A percentile compares a stretch with the other conserved stretches of the same genome.
phyloP scores from a whole-genome alignment of 208 protist species.

The Crithidia fasciculata region DNA sequence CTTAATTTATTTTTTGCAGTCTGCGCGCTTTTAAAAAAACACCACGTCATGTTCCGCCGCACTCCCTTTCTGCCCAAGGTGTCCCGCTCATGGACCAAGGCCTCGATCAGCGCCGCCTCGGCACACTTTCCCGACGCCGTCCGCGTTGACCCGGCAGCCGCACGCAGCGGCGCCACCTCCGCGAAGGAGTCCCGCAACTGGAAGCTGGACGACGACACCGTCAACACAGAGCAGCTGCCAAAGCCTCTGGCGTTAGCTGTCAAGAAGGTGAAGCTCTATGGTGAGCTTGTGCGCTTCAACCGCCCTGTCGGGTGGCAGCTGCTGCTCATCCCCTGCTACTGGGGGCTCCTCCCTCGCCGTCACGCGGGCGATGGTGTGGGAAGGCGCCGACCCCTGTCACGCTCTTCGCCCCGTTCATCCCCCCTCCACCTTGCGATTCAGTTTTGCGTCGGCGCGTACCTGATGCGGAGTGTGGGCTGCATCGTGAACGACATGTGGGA shows the following conservation, averaged over 20 bases:
- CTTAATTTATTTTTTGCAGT: slow-evolving; percentile 7
- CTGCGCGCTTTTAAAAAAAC: too few species aligned
- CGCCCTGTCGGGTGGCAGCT: slow-evolving; percentile 79
- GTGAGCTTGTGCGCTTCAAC: slow-evolving; percentile 65
- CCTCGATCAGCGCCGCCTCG: slow-evolving; percentile 54
- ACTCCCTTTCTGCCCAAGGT: slow-evolving; percentile 60
- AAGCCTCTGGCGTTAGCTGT: slow-evolving; percentile 42
- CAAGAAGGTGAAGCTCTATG: slow-evolving; percentile 53
- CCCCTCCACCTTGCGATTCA: slow-evolving; percentile 68
- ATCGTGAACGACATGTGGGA: slow-evolving; percentile 91
- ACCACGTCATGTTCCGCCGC: slow-evolving; percentile 56
- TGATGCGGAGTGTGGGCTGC: slow-evolving; percentile 84
- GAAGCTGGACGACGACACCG: slow-evolving; percentile 52
- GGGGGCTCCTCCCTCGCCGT: slow-evolving; percentile 82
- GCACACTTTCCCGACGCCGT: slow-evolving; percentile 82
- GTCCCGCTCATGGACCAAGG: slow-evolving; percentile 75
- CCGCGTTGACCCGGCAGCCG: slow-evolving; percentile 55
- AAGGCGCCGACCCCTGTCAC: slow-evolving; percentile 84
- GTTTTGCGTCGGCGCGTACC: slow-evolving; percentile 74
- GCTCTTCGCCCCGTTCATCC: slow-evolving; percentile 81
- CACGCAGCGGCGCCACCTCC: slow-evolving; percentile 45
- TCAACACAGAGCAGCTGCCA: slow-evolving; percentile 36
- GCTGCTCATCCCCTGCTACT: slow-evolving; percentile 79
- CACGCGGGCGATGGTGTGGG: slow-evolving; percentile 80
- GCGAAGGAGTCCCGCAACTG: slow-evolving; percentile 76